Conservation (phyloP, 2,329 filamentous ascomycete genomes). For the Aspergillus tanneri region DNA sequence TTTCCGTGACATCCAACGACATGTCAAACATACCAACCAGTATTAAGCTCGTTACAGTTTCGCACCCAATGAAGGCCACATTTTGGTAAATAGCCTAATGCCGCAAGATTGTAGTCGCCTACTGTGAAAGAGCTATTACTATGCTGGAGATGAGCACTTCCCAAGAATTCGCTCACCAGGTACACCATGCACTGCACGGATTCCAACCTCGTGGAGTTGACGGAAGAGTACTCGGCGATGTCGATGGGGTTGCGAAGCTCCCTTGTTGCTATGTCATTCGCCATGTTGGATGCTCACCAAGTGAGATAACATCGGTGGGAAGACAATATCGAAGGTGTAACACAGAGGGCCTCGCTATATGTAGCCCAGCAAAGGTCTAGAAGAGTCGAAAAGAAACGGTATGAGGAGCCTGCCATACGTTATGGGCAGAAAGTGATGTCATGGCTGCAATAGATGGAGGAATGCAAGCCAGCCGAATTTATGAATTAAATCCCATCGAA, state of each 20-base stretch:
- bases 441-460: slow-evolving; percentile 4
- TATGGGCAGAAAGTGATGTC: slow-evolving; percentile 26
- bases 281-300: slow-evolving; percentile 27
- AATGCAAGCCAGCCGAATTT: background rate
- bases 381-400: background rate
- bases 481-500: background rate
- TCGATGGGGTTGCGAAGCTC: slow-evolving; percentile 48
- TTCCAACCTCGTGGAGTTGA: slow-evolving; percentile 50
- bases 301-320: no score
- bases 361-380: background rate
- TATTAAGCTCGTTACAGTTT: slow-evolving; percentile 63
- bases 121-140: background rate
- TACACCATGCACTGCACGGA: slow-evolving; percentile 52
- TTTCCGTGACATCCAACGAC: background rate
- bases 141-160: background rate
- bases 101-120: slow-evolving; percentile 66
- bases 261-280: slow-evolving; percentile 44
- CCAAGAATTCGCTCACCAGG: slow-evolving; percentile 47
- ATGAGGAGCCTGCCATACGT: slow-evolving; percentile 16
- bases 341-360: background rate
- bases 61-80: slow-evolving; percentile 58
- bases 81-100: slow-evolving; percentile 58
- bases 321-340: background rate
- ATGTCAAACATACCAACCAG: slow-evolving; percentile 47
- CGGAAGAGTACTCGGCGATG: slow-evolving; percentile 52